Evolutionary conservation across 2,329 filamentous ascomycete species (phyloP), one percentile per base, ranked within the genome.

Genomic region (Pseudogymnoascus sp.): DNA sequence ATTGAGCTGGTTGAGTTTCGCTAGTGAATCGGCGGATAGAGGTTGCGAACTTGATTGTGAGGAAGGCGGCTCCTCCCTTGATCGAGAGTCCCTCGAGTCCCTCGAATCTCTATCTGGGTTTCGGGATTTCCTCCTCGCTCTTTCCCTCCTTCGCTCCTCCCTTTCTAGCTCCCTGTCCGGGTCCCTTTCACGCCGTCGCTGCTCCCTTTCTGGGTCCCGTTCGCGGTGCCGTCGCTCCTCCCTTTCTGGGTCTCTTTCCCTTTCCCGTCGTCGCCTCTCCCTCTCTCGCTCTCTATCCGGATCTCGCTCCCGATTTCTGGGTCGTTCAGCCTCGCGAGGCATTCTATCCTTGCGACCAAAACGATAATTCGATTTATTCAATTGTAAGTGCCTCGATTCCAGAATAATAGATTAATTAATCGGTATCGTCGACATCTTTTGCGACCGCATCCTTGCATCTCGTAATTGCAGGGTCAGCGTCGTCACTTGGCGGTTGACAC

Each of bases 11-110:
- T 75, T 70, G 3, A 74, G 65, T 63, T 68, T 69, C 14, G 70
- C 68, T 40, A 74, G 36, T 4, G 73, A 68, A 67, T 73, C 68
- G 31, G 68, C 69, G 31, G 72, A 74, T 49, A 75, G 59, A 18
- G 67, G 62, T 42, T 73, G 70, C 21, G 69, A 68, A 25, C 65
- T 68, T 5, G 69, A 65, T 46, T 69, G 64, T 11, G 71, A 71
- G 14, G 68, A 63, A 18, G 67, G 59, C 1, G 63, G 34, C 18
- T 34, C 59, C 4, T 49, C 43, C 21, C 43, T 49, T 49, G 43
- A 49, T n/a, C 43, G 21, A 6, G 42, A 25, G 12, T 46, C 43
- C 21, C 43, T 49, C 23, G 43, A 49, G 21, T 49, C 43, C 25
- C 43, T 49, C 43, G 43, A 49, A 14, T 49, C 43, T 49, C 43